A percentile compares a stretch with the other conserved stretches of the same genome.
Conservation (phyloP, 768 basidiomycete genomes). For the Gloeopeniophorella convolvens region DNA sequence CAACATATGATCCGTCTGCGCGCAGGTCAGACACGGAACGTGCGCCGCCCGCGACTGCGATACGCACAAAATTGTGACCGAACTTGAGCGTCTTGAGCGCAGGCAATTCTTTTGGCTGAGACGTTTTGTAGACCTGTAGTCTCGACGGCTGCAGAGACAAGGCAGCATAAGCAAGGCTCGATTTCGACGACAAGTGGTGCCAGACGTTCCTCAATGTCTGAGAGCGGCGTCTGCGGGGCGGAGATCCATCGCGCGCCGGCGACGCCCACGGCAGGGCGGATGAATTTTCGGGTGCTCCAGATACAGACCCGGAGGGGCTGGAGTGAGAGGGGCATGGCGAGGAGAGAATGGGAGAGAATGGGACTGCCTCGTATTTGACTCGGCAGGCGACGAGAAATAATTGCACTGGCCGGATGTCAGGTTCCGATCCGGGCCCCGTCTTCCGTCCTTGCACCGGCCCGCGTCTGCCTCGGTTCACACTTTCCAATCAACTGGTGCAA, state of each 20-base stretch:
- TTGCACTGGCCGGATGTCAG: too few species aligned
- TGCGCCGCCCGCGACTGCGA: background rate
- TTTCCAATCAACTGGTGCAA: too few species aligned
- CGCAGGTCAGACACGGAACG: background rate
- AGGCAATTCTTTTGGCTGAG: constrained; percentile 16
- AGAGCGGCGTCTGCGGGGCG: background rate
- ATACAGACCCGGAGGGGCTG: background rate
- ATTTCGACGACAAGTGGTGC: background rate
- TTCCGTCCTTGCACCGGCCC: too few species aligned
- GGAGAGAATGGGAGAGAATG: background rate
- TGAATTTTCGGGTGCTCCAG: background rate
- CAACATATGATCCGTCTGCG: constrained; percentile 35
- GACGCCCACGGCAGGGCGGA: background rate
- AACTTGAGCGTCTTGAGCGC: constrained; percentile 12
- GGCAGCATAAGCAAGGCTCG: background rate
- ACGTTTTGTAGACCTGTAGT: constrained; percentile 6
- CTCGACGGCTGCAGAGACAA: constrained; percentile 2
- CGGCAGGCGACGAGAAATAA: background rate
- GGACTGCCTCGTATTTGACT: background rate
- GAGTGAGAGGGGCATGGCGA: constrained; percentile 12
- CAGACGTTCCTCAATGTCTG: constrained; percentile 11
- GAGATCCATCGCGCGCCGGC: constrained; percentile 12
- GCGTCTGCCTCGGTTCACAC: too few species aligned
- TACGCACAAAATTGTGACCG: constrained; percentile 17
- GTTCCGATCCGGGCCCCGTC: too few species aligned